Evolutionary conservation across 805 yeast species (phyloP), one percentile per base, ranked within the genome.

Genomic region (Zygosaccharomyces siamensis): DNA sequence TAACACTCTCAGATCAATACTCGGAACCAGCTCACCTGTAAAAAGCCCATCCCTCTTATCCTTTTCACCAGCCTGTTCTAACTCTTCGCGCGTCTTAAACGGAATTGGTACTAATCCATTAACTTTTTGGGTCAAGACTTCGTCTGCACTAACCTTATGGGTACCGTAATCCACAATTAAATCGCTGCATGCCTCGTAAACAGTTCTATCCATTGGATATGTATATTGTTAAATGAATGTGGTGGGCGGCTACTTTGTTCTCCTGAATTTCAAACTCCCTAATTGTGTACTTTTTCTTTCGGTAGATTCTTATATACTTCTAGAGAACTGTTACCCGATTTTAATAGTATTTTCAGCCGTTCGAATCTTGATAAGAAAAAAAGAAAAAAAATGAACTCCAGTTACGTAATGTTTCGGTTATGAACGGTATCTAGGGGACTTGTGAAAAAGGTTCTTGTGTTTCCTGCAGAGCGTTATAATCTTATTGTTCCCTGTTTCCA

Each of bases 1-100:
- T 21, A 71, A 36, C 3, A 66, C 69, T 12, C 62, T 57, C 27
- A 71, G 61, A 56, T 66, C 70, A 2, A 66, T 55, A 2, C 53
- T 30, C 3, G 69, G 69, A 16, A 63, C 47, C 31, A 63, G 33
- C 8, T 57, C 62, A 2, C 64, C 68, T n/a, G 55, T 52, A 38
- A 56, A 61, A 24, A 62, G 45, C 4, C 63, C 64, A 8, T 60
- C 63, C 5, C 48, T 42, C 10, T 53, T 48, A 36, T 63, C 66
- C 10, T 27, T 39, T 2, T 38, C 44, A n/a, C 63, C 57, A 7
- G 56, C 57, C 6, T 38, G 43, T 20, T 54, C 56, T 39, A 66
- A 42, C 21, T 66, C 69, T 27, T 62, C 66, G 18, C 68, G 53
- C 11, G 65, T 50, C 38, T 57, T 54, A 46, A 63, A 62, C 7